Conservation (phyloP, 352 stramenopile species). For the Phytopythium oedochilum region DNA sequence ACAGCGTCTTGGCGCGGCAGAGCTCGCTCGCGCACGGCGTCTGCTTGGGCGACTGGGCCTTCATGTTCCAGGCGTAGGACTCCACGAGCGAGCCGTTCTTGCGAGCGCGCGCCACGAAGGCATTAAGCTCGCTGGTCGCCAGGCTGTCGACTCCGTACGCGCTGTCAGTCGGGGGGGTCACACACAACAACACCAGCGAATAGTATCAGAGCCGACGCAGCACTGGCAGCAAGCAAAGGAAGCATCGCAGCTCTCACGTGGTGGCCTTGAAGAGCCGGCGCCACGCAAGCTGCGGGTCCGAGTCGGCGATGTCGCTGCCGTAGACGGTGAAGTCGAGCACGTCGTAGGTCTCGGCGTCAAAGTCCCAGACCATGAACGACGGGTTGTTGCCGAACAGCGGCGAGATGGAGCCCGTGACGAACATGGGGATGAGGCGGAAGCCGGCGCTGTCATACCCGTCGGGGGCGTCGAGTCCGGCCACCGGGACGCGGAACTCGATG, state of each 20-base stretch:
- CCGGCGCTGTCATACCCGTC: not conserved
- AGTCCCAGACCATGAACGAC: constrained; percentile 89
- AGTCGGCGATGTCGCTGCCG: constrained; percentile 58
- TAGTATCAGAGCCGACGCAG: no score
- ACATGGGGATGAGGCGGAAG: constrained; percentile 64
- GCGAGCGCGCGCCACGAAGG: constrained; percentile 44
- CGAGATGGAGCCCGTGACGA: constrained; percentile 83
- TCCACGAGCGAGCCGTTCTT: constrained; percentile 51
- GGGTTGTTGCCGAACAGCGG: constrained; percentile 91
- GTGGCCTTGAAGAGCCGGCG: constrained; percentile 54
- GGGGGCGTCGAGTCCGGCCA: constrained; percentile 10
- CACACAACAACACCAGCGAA: not conserved
- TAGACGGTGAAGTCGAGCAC: constrained; percentile 78
- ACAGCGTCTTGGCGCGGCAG: constrained; percentile 67
- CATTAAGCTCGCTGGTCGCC: constrained; percentile 28
- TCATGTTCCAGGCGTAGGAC: constrained; percentile 83
- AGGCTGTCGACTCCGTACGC: constrained; percentile 59
- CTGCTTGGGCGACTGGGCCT: constrained; percentile 53
- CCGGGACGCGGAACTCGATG: constrained; percentile 86
- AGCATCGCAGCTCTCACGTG: not conserved
- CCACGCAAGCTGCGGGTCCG: constrained; percentile 48
- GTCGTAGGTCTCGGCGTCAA: constrained; percentile 67
- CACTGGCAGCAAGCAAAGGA: not conserved
- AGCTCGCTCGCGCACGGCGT: constrained; percentile 30
- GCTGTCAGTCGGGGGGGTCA: not conserved